These are phyloP conservation scores for Yamadazyma atmosphaerica DNA, from an alignment of 1,139 yeast genomes.

Conservation along the genomic window DNA sequence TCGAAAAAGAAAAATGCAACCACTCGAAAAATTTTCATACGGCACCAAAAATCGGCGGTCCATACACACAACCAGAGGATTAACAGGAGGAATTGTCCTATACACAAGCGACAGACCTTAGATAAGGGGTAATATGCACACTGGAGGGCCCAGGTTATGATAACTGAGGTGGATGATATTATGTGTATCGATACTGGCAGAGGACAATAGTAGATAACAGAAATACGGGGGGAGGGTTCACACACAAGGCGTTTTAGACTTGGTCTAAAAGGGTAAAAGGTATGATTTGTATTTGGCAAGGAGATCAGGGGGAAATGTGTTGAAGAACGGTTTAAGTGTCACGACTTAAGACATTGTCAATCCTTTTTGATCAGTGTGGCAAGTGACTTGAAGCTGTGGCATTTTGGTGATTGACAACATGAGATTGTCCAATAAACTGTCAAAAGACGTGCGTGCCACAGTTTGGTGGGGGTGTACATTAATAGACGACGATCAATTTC, in stretches of 20 bases:
- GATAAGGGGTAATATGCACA: not conserved
- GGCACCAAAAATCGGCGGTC: slow-evolving; percentile 5
- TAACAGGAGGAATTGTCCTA: not conserved
- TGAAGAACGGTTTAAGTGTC: too few relatives aligned
- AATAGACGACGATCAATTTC: not conserved
- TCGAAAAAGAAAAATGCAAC: slow-evolving; percentile 3
- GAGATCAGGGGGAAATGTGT: too few relatives aligned
- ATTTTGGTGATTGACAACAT: not conserved
- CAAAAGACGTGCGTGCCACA: not conserved
- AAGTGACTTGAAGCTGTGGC: not conserved
- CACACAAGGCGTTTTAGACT: too few relatives aligned
- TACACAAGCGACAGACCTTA: not conserved
- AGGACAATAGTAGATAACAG: not conserved
- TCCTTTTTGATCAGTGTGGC: too few relatives aligned
- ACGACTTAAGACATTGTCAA: too few relatives aligned
- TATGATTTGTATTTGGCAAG: too few relatives aligned
- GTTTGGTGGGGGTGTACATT: not conserved
- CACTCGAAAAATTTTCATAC: slow-evolving; percentile 5
- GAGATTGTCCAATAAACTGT: not conserved
- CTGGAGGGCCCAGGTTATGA: not conserved
- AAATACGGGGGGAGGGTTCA: too few relatives aligned
- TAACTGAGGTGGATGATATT: not conserved
- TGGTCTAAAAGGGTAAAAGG: too few relatives aligned
- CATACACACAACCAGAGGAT: not conserved
- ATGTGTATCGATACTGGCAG: not conserved